These are phyloP conservation scores for Xylaria sp. DNA, from an alignment of 2,329 filamentous ascomycete species.

Conservation along the genomic window DNA sequence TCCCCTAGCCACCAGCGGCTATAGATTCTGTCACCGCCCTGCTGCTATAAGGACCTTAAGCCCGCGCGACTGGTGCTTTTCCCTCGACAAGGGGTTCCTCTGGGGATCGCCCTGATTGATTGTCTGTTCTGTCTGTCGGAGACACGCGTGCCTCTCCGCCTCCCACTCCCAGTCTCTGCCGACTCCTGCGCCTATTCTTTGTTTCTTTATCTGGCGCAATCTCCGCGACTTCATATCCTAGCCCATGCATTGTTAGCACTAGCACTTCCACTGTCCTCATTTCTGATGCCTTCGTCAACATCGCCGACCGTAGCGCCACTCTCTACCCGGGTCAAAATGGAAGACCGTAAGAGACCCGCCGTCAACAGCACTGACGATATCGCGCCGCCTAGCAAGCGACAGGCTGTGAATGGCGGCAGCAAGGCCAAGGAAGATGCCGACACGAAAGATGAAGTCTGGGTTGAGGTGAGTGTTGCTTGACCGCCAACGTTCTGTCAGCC, in stretches of 20 bases:
- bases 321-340: slow-evolving; percentile 92
- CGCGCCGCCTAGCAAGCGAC: slow-evolving; percentile 88
- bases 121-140: slow-evolving; percentile 13
- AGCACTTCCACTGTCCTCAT: slow-evolving; percentile 45
- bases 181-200: slow-evolving; percentile 22
- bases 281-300: slow-evolving; percentile 89
- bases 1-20: neutral
- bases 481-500: slow-evolving; percentile 26
- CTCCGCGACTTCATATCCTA: slow-evolving; percentile 5
- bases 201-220: slow-evolving; percentile 15
- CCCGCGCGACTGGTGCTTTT: slow-evolving; percentile 15
- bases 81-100: slow-evolving; percentile 25
- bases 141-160: slow-evolving; percentile 27
- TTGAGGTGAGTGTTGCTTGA: slow-evolving; percentile 62
- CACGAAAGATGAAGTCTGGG: slow-evolving; percentile 65
- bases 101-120: slow-evolving; percentile 26
- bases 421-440: slow-evolving; percentile 63
- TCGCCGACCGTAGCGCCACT: slow-evolving; percentile 71
- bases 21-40: slow-evolving; percentile 1
- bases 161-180: slow-evolving; percentile 16
- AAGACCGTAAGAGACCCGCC: slow-evolving; percentile 97
- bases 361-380: slow-evolving; percentile 79
- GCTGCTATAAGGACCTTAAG: neutral
- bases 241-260: slow-evolving; percentile 26
- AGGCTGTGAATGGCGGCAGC: slow-evolving; percentile 80